These are phyloP conservation scores for Fusarium penzigii DNA, from an alignment of 2,329 filamentous ascomycete genomes.

Conservation along the genomic window DNA sequence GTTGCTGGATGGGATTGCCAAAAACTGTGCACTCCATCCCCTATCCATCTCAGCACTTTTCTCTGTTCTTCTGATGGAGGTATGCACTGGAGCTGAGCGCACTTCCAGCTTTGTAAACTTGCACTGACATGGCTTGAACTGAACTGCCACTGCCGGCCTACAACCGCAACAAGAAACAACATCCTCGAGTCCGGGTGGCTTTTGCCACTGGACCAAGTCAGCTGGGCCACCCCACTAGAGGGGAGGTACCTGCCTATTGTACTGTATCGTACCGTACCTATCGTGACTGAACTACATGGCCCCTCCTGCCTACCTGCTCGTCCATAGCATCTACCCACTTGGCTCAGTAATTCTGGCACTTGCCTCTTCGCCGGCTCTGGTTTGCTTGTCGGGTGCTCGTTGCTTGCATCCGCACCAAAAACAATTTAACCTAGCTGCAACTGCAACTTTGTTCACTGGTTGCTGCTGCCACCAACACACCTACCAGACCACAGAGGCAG, in stretches of 20 bases:
- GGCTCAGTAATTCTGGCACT: neutral
- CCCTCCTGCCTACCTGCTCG: neutral
- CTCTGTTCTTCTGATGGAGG: neutral
- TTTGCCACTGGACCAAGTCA: constrained; percentile 36
- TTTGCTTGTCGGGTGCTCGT: neutral
- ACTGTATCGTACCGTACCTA: constrained; percentile 4
- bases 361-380: neutral
- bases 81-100: neutral
- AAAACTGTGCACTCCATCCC: constrained; percentile 12
- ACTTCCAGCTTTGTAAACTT: neutral
- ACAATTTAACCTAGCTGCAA: neutral
- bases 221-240: constrained; percentile 32
- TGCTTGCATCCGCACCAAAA: neutral
- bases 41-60: neutral
- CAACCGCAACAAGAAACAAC: constrained; percentile 8
- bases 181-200: constrained; percentile 21
- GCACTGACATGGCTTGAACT: neutral
- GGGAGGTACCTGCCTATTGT: constrained; percentile 19
- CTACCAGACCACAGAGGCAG: neutral
- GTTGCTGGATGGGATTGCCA: constrained; percentile 1
- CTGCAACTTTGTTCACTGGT: neutral
- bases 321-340: neutral
- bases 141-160: neutral
- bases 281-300: constrained; percentile 3
- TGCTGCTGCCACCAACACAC: no score